phyloP scores from a whole-genome alignment of 2,329 filamentous ascomycete genomes.

The Ambrosiella cleistominuta region DNA sequence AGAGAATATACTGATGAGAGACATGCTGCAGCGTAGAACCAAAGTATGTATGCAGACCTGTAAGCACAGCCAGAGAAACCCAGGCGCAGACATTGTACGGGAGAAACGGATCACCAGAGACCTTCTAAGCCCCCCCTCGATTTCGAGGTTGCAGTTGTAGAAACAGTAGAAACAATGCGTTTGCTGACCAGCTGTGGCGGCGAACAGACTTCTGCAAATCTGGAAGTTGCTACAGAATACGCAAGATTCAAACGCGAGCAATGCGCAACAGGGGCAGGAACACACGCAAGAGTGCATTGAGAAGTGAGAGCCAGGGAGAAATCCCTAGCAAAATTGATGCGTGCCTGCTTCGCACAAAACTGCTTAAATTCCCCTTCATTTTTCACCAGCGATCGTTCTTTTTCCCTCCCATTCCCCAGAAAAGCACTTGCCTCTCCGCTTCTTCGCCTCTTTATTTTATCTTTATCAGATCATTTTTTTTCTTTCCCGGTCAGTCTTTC shows the following conservation, averaged over 20 bases:
- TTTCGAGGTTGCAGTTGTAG: no score
- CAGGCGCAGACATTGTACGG: no score
- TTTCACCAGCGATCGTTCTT: constrained; percentile 4
- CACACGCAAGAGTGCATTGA: background rate
- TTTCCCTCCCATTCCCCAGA: constrained; percentile 5
- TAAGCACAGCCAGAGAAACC: no score
- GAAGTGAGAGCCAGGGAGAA: background rate
- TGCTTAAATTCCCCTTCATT: constrained; percentile 8
- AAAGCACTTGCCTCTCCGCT: background rate
- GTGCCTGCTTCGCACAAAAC: constrained; percentile 7
- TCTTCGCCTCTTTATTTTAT: constrained; percentile 2
- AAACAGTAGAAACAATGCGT: no score
- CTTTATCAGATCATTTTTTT: constrained; percentile 5
- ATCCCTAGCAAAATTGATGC: constrained; percentile 2
- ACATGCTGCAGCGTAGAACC: background rate
- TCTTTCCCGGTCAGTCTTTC: background rate
- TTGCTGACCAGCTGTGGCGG: background rate
- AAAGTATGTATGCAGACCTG: no score
- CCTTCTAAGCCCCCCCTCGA: no score
- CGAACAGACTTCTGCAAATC: background rate
- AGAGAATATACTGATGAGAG: background rate
- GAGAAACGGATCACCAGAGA: no score
- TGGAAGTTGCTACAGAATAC: background rate
- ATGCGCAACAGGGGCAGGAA: background rate
- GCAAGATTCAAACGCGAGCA: background rate